A percentile compares a stretch with the other conserved stretches of the same genome.
Evolutionary conservation across 257 asterid genomes (phyloP).

Genomic region (Cordia subcordata): DNA sequence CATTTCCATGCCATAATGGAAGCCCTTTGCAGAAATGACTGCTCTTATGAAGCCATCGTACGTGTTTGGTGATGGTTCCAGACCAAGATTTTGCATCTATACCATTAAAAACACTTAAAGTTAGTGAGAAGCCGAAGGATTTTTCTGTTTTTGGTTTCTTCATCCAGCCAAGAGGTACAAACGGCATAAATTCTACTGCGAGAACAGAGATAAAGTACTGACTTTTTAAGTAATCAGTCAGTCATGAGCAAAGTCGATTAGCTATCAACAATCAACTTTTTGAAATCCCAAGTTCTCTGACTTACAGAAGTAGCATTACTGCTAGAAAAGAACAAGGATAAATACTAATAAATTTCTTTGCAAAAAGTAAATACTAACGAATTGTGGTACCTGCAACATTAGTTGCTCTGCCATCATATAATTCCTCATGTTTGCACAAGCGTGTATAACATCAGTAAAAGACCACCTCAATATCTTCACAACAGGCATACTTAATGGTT

Average conservation of each 20-base stretch:
- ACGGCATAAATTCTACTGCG: background rate
- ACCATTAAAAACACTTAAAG: conserved; percentile 14
- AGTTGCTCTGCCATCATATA: conserved; percentile 57
- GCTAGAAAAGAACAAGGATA: background rate
- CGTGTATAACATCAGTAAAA: conserved; percentile 55
- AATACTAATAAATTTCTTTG: no score
- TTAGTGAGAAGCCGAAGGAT: conserved; percentile 4
- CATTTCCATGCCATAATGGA: conserved; percentile 60
- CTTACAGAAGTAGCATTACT: background rate
- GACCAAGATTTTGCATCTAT: conserved; percentile 83
- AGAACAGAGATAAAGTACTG: background rate
- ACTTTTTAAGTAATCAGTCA: conserved; percentile 2
- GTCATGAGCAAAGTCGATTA: no score
- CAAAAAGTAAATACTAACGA: conserved; percentile 4
- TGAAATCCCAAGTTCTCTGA: background rate
- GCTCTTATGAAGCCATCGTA: conserved; percentile 67
- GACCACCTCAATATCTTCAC: conserved; percentile 58
- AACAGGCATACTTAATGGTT: conserved; percentile 34
- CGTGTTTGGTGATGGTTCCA: conserved; percentile 56
- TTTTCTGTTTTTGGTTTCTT: background rate
- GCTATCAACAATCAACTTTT: background rate
- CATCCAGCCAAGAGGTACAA: background rate
- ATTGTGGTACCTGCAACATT: conserved; percentile 58
- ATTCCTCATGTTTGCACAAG: conserved; percentile 55
- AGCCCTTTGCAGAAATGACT: conserved; percentile 47